These are phyloP conservation scores for Neospermospora avenae DNA, from an alignment of 2,329 filamentous ascomycete species.

Conservation along the genomic window DNA sequence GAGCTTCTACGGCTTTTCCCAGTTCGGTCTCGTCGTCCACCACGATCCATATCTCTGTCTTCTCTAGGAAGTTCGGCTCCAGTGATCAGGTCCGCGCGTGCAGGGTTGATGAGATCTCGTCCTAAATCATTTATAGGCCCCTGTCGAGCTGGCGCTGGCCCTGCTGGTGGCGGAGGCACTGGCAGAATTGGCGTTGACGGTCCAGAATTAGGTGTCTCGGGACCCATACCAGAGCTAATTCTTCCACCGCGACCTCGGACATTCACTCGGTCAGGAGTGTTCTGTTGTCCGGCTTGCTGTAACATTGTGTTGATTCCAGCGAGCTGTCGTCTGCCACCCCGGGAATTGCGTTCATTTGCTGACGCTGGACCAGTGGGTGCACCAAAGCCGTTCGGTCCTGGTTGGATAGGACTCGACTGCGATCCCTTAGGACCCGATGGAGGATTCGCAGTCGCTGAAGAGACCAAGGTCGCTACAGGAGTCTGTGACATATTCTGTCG, in stretches of 20 bases:
- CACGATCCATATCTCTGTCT: constrained; percentile 33
- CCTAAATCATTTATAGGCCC: constrained; percentile 21
- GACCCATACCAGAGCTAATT: constrained; percentile 41
- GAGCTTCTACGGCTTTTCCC: constrained; percentile 33
- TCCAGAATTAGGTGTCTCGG: constrained; percentile 52
- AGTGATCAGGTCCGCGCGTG: constrained; percentile 32
- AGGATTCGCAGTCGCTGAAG: constrained; percentile 28
- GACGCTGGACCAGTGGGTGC: constrained; percentile 36
- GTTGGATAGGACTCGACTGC: constrained; percentile 29
- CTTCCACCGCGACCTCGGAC: constrained; percentile 34
- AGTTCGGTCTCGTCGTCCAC: constrained; percentile 31
- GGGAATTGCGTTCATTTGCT: constrained; percentile 30
- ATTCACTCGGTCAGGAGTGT: constrained; percentile 34
- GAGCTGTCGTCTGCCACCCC: constrained; percentile 46
- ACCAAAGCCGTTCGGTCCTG: constrained; percentile 27
- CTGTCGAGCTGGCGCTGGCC: constrained; percentile 17
- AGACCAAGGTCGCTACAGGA: too few species aligned
- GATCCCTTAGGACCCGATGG: constrained; percentile 34
- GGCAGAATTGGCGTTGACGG: constrained; percentile 50
- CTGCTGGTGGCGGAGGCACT: constrained; percentile 41
- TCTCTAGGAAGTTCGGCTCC: constrained; percentile 15
- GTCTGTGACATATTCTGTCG: constrained; percentile 31
- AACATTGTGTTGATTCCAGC: constrained; percentile 58
- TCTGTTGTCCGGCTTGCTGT: constrained; percentile 47
- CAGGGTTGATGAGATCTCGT: constrained; percentile 28